Evolutionary conservation across 2,329 filamentous ascomycete species (phyloP).

Genomic region (Curvularia sp.): DNA sequence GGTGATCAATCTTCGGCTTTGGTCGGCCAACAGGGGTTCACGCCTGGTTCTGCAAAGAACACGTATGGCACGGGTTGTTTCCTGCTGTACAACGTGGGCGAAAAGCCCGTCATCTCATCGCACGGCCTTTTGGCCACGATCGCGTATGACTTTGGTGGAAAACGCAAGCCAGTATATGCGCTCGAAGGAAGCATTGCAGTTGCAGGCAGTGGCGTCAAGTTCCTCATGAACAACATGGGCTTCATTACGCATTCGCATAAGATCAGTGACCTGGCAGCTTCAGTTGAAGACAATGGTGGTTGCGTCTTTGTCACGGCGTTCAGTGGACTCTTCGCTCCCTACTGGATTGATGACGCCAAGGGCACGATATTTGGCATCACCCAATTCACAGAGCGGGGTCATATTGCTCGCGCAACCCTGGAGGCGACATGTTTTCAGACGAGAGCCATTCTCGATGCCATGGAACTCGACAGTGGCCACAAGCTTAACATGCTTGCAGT

Average conservation of each 20-base stretch:
- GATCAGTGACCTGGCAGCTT: constrained; percentile 69
- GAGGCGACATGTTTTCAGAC: constrained; percentile 94
- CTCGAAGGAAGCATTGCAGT: constrained; percentile 85
- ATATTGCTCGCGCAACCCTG: constrained; percentile 87
- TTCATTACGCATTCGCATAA: constrained; percentile 68
- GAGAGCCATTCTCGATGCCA: constrained; percentile 87
- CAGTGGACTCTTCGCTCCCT: constrained; percentile 87
- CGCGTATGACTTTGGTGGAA: constrained; percentile 79
- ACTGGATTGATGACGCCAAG: constrained; percentile 93
- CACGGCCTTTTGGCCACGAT: constrained; percentile 86
- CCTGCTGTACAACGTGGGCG: constrained; percentile 85
- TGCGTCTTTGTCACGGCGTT: constrained; percentile 89
- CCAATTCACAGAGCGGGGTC: constrained; percentile 81
- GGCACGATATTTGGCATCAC: constrained; percentile 85
- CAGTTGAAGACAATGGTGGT: constrained; percentile 78
- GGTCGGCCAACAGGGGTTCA: constrained; percentile 85
- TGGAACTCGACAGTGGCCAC: constrained; percentile 84
- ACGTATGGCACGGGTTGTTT: constrained; percentile 93
- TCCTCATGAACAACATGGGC: constrained; percentile 68
- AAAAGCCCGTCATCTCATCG: constrained; percentile 82
- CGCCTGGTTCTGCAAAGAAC: constrained; percentile 83
- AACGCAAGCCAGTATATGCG: constrained; percentile 74
- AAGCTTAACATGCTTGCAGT: constrained; percentile 78
- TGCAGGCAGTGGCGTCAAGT: constrained; percentile 79
- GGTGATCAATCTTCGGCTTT: constrained; percentile 87